phyloP scores from a whole-genome alignment of 495 filamentous ascomycete species.

The Chaetomidium leptoderma region DNA sequence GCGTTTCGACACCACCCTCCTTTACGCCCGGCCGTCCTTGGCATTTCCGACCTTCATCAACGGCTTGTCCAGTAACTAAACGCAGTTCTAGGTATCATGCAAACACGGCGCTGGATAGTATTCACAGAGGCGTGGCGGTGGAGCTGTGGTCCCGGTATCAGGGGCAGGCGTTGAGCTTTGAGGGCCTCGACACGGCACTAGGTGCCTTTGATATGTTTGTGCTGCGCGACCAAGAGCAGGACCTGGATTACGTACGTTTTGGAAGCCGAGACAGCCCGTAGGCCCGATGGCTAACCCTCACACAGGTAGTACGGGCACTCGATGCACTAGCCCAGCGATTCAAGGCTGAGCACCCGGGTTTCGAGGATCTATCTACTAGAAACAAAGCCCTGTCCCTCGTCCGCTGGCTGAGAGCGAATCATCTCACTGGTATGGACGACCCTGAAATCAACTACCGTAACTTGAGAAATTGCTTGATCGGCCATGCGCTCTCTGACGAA shows the following conservation, averaged over 20 bases:
- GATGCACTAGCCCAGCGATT: conserved; percentile 59
- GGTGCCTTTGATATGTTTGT: conserved; percentile 86
- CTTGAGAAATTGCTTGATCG: conserved; percentile 80
- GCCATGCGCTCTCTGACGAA: conserved; percentile 63
- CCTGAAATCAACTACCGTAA: conserved; percentile 64
- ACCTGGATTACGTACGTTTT: conserved; percentile 63
- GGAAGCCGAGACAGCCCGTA: background rate
- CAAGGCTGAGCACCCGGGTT: conserved; percentile 42
- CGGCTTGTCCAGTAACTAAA: conserved; percentile 11
- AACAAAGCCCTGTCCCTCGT: conserved; percentile 64
- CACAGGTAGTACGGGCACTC: conserved; percentile 56
- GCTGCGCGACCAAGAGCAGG: conserved; percentile 61
- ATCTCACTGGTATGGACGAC: conserved; percentile 62
- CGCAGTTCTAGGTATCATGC: conserved; percentile 61
- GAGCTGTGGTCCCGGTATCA: conserved; percentile 63
- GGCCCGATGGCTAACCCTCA: conserved; percentile 7
- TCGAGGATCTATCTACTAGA: conserved; percentile 53
- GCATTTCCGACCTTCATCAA: no score
- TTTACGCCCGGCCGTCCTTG: no score
- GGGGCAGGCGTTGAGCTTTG: conserved; percentile 22
- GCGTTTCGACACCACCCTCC: no score
- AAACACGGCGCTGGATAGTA: conserved; percentile 62
- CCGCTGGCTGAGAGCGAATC: conserved; percentile 58
- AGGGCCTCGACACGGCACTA: conserved; percentile 64
- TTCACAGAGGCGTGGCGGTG: conserved; percentile 78